Conservation (phyloP, 2,329 filamentous ascomycete genomes). For the Neonectria magnoliae region DNA sequence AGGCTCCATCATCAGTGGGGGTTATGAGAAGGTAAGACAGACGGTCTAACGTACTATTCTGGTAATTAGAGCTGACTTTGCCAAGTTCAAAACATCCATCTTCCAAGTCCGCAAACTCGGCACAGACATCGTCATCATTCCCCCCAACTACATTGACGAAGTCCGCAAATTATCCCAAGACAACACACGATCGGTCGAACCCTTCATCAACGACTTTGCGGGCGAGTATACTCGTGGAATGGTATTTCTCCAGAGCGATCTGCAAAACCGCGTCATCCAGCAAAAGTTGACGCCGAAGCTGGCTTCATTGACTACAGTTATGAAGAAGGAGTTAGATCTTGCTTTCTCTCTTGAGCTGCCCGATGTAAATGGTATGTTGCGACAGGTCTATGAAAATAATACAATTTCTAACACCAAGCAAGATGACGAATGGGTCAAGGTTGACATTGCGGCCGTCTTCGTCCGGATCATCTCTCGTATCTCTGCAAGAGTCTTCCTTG, state of each 20-base stretch:
- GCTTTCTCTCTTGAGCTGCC: neutral
- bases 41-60: no score
- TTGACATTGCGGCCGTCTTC: neutral
- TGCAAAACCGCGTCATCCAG: slow-evolving; percentile 6
- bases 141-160: slow-evolving; percentile 2
- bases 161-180: neutral
- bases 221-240: no score
- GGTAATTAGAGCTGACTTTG: no score
- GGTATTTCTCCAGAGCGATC: no score
- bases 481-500: slow-evolving; percentile 5
- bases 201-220: no score
- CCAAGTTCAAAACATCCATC: no score
- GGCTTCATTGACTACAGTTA: neutral
- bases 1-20: no score
- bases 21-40: no score
- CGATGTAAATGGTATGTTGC: neutral
- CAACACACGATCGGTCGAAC: no score
- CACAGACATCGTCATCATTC: neutral
- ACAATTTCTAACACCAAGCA: neutral
- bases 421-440: slow-evolving; percentile 2
- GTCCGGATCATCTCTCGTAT: neutral
- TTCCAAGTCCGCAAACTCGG: no score
- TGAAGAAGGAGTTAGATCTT: neutral
- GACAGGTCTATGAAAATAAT: neutral
- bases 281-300: neutral